Base-by-base conservation (phyloP, 2,329 filamentous ascomycete genomes). In the Fusarium domesticum region DNA sequence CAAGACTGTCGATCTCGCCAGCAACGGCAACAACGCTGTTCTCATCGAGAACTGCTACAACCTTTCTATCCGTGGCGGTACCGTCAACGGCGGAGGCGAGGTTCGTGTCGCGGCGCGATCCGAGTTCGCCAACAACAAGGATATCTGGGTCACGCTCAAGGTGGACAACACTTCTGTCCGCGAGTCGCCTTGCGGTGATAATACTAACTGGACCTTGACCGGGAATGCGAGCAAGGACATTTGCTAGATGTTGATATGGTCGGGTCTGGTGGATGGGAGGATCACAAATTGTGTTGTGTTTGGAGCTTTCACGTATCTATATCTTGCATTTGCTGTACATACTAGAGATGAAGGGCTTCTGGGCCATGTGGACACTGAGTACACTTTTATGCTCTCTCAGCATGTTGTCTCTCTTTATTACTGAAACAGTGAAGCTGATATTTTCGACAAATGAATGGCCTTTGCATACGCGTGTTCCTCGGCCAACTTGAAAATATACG, bases 41-140 rank as follows among this genome's bases (percentile, higher is more conserved):
- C 66, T 81, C 2, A 74, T 81, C 19, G 77, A 81, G 67, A 81
- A 81, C 60, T 81, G 78, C 64, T 80, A 81, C 59, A 76, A 76
- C 39, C 50, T 81, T 23, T 61, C 64, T 1, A 78, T 81, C 56
- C 62, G 58, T 2, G 70, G 71, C 15, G 78, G 78, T 1, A 74
- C 67, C 3, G 72, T 81, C 18, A 72, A 69, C 18, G 74, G 76
- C 2, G 77, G 78, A 1, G 78, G 78, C 0, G 76, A 80, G 59
- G 76, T 81, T 6, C 68, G 78, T 3, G 51, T 81, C 11, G 61
- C 76, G 2, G 76, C 77, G 2, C 66, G 78, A 12, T 55, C 60
- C 17, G 77, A 81, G 62, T 81, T 81, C 47, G 65, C 73, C 10
- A 78, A 77, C 52, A 80, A 68, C 23, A 62, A 64, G 3, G 77